Evolutionary conservation across 192 early-diverging fungal genomes (phyloP).

Genomic region (Phlyctochytrium arcticum): DNA sequence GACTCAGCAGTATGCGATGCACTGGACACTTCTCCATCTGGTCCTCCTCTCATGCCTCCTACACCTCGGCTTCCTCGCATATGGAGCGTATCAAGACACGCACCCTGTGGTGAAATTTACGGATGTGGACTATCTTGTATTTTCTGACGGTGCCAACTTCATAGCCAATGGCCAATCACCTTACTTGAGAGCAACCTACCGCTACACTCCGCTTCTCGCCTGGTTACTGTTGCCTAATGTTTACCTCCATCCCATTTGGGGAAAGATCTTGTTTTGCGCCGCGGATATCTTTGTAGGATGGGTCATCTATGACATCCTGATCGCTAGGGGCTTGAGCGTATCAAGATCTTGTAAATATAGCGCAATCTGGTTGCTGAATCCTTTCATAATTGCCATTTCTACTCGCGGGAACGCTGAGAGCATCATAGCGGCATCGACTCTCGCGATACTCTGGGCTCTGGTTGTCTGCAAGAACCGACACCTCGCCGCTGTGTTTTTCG

Average conservation of each 20-base stretch:
- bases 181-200: constrained; percentile 88
- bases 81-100: constrained; percentile 86
- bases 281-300: constrained; percentile 77
- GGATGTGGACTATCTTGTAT: constrained; percentile 96
- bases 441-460: constrained; percentile 71
- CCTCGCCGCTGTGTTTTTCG: constrained; percentile 64
- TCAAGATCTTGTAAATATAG: constrained; percentile 5
- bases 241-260: constrained; percentile 66
- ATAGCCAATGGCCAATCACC: constrained; percentile 72
- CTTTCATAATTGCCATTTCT: constrained; percentile 94
- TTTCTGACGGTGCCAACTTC: constrained; percentile 86
- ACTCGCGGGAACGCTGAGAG: constrained; percentile 93
- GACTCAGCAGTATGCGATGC: not conserved
- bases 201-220: constrained; percentile 96
- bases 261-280: constrained; percentile 87
- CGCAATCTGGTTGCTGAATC: constrained; percentile 86
- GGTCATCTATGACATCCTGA: constrained; percentile 44
- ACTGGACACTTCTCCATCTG: not conserved
- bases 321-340: not conserved
- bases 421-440: constrained; percentile 71
- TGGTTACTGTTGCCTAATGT: constrained; percentile 79
- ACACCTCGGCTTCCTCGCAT: constrained; percentile 40
- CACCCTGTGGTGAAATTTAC: constrained; percentile 94
- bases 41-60: constrained; percentile 7
- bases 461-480: not conserved